phyloP scores from a whole-genome alignment of 495 filamentous ascomycete species.

The Xylaria acuta region DNA sequence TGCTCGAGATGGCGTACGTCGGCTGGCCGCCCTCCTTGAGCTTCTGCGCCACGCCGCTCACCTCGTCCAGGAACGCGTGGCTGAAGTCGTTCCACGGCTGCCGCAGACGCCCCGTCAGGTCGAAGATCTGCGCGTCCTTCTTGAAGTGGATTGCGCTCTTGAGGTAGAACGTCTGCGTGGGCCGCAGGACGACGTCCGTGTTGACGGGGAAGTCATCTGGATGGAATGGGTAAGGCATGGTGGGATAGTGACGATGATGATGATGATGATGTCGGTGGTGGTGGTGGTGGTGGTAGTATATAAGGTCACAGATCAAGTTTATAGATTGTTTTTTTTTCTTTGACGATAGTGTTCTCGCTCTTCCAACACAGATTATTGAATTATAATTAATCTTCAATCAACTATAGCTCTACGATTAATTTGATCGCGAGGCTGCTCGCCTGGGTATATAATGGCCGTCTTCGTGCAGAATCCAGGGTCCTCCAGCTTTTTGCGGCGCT shows the following conservation, averaged over 20 bases:
- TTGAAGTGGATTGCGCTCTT: conserved; percentile 42
- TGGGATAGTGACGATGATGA: background rate
- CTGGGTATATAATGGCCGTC: background rate
- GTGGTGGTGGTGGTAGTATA: background rate
- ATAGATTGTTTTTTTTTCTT: background rate
- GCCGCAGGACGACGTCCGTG: conserved; percentile 30
- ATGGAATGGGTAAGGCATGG: conserved; percentile 40
- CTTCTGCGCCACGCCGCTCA: conserved; percentile 27
- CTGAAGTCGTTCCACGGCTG: conserved; percentile 35
- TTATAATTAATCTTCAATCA: conserved; percentile 10
- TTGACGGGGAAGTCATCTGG: conserved; percentile 45
- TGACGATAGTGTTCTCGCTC: background rate
- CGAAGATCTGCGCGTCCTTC: conserved; percentile 32
- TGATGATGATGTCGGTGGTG: background rate
- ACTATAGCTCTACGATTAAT: background rate
- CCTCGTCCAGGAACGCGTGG: conserved; percentile 39
- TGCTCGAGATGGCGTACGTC: conserved; percentile 34
- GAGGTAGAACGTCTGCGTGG: conserved; percentile 34
- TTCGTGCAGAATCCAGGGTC: conserved; percentile 15
- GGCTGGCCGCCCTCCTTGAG: conserved; percentile 10
- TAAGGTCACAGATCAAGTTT: background rate
- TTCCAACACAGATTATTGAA: background rate
- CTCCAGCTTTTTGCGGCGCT: conserved; percentile 22
- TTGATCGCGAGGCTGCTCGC: background rate
- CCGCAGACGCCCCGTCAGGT: conserved; percentile 28